Evolutionary conservation across 148 eudicot genomes (phyloP), one percentile per base, ranked within the genome.

Genomic region (Nepenthes gracilis): DNA sequence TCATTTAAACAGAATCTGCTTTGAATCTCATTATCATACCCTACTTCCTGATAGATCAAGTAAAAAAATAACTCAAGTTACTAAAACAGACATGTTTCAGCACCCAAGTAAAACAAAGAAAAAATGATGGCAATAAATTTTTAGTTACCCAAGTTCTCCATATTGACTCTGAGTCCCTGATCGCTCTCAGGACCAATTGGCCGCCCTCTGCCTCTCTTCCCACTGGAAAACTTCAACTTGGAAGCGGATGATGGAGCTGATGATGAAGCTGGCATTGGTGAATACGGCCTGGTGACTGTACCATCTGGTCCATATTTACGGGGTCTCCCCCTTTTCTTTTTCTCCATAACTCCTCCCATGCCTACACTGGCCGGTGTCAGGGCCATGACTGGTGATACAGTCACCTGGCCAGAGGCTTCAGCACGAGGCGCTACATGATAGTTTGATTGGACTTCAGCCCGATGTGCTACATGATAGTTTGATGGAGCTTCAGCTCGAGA

Each of bases 291-390:
- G 45, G 45, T 3, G 8, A 40, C 45, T 40, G 45, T 40, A 40
- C 45, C 45, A 40, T 40, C 45, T 40, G 45, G 45, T 40, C 45
- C 77, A 66, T 85, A 85, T 66, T 80, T 85, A 45, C 91, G 72
- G 50, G 91, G 91, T 54, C 91, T 67, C 13, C 87, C 87, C 59
- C 81, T 74, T 75, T 82, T 85, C 80, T 85, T 85, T 74, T 72
- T 82, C 57, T 70, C 87, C 62, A 61, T 52, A 8, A 62, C 38
- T 14, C 73, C 79, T 0, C 67, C 3, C 73, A 67, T 43, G 43
- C 61, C 73, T 4, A 43, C 50, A 59, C 67, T 50, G 34, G 48
- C 47, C 12, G 75, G 51, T 35, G 70, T 53, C 52, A 70, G 43
- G 51, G 65, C 52, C 54, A 75, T 69, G 43, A 63, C 52, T 15